Conservation (phyloP, 2,329 filamentous ascomycete species). For the Colletotrichum spinosum region DNA sequence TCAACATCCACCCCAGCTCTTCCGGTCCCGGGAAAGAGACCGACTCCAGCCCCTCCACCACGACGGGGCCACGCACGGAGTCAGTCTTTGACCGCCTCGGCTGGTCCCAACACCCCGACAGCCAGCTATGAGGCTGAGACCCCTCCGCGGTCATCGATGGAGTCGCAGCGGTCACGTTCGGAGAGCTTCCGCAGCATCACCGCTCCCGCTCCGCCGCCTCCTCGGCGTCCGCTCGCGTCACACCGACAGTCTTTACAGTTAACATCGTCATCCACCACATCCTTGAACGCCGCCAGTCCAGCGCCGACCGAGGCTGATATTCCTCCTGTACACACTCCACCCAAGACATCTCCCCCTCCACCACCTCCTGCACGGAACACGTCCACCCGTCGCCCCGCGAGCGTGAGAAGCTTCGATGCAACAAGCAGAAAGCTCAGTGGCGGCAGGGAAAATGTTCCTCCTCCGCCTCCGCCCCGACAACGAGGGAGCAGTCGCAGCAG, state of each 20-base stretch:
- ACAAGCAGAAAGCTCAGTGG: constrained; percentile 35
- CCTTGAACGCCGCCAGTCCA: constrained; percentile 20
- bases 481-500: constrained; percentile 60
- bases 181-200: constrained; percentile 57
- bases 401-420: constrained; percentile 55
- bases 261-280: constrained; percentile 20
- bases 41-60: constrained; percentile 64
- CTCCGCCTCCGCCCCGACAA: constrained; percentile 61
- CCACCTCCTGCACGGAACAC: constrained; percentile 58
- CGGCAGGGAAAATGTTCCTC: constrained; percentile 48
- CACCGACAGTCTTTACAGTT: constrained; percentile 44
- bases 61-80: constrained; percentile 60
- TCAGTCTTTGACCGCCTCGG: constrained; percentile 42
- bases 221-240: constrained; percentile 59
- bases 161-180: constrained; percentile 60
- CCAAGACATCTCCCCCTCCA: constrained; percentile 51
- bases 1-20: constrained; percentile 50
- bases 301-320: constrained; percentile 17
- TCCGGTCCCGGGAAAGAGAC: constrained; percentile 51
- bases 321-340: constrained; percentile 1
- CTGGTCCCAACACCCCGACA: constrained; percentile 37
- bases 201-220: constrained; percentile 66
- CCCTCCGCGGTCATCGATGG: constrained; percentile 60
- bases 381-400: constrained; percentile 58
- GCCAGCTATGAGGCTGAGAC: constrained; percentile 50